These are phyloP conservation scores for Pichia sp. DNA, from an alignment of 1,139 yeast genomes.

Conservation along the genomic window DNA sequence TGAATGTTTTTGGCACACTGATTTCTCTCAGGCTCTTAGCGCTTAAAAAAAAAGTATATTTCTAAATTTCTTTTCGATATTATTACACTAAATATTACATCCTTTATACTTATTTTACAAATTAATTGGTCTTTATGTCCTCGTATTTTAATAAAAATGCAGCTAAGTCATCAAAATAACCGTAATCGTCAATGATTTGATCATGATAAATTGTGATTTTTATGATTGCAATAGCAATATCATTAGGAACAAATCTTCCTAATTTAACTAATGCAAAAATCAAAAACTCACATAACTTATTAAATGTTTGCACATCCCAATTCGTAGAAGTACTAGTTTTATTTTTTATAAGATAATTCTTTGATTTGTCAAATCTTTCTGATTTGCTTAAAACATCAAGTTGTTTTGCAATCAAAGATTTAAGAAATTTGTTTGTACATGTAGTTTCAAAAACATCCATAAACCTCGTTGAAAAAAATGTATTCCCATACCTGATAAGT, in stretches of 20 bases:
- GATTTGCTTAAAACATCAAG: neutral
- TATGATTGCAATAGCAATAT: conserved; percentile 19
- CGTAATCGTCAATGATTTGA: conserved; percentile 20
- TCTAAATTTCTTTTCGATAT: neutral
- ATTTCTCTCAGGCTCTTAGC: no score
- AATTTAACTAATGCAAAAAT: conserved; percentile 24
- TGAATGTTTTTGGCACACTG: neutral
- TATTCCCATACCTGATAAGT: conserved; percentile 39
- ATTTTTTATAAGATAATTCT: conserved; percentile 10
- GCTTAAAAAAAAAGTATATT: no score
- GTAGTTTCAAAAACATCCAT: conserved; percentile 32
- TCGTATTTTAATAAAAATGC: conserved; percentile 6
- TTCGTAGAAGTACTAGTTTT: conserved; percentile 29
- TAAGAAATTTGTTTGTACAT: conserved; percentile 22
- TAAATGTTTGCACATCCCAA: conserved; percentile 26
- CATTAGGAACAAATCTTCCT: conserved; percentile 30
- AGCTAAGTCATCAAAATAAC: conserved; percentile 25
- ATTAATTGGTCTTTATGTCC: neutral
- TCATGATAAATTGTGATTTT: conserved; percentile 18
- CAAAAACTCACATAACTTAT: conserved; percentile 25
- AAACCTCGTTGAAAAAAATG: conserved; percentile 47
- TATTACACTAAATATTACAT: neutral
- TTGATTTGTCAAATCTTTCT: neutral
- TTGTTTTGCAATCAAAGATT: conserved; percentile 11
- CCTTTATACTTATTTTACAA: neutral